These are phyloP conservation scores for Boletus pseudopeckii DNA, from an alignment of 768 basidiomycete genomes.

Conservation along the genomic window DNA sequence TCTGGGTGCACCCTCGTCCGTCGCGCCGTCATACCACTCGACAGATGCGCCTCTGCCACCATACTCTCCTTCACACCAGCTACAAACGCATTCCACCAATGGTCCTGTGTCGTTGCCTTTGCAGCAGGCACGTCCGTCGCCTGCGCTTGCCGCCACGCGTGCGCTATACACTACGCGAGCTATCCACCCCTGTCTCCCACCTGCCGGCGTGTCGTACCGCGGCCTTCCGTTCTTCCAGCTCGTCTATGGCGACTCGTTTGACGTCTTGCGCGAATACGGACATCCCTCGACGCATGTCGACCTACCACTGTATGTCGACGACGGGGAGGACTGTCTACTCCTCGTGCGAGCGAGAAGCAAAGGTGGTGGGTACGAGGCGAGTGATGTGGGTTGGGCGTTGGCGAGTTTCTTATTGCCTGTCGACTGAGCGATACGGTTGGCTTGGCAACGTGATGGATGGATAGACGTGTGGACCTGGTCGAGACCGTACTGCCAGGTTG, in stretches of 20 bases:
- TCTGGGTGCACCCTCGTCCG: slow-evolving; percentile 30
- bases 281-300: slow-evolving; percentile 73
- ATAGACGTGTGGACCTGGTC: background rate
- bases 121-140: slow-evolving; percentile 22
- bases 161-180: slow-evolving; percentile 66
- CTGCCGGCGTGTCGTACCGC: slow-evolving; percentile 60
- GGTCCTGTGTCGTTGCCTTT: slow-evolving; percentile 10
- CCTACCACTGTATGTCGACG: slow-evolving; percentile 76
- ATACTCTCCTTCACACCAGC: slow-evolving; percentile 20
- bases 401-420: slow-evolving; percentile 77
- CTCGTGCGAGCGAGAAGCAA: slow-evolving; percentile 53
- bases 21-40: slow-evolving; percentile 21
- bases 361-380: slow-evolving; percentile 26
- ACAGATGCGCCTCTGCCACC: slow-evolving; percentile 22
- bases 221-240: slow-evolving; percentile 76
- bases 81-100: slow-evolving; percentile 11
- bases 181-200: slow-evolving; percentile 66
- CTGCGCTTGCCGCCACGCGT: slow-evolving; percentile 31
- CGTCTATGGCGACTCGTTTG: slow-evolving; percentile 56
- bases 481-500: background rate
- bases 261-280: slow-evolving; percentile 72
- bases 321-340: slow-evolving; percentile 71
- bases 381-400: slow-evolving; percentile 73
- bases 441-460: slow-evolving; percentile 2
- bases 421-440: slow-evolving; percentile 26